Evolutionary conservation across 2,329 filamentous ascomycete genomes (phyloP).

Genomic region (Xylariaceae sp.): DNA sequence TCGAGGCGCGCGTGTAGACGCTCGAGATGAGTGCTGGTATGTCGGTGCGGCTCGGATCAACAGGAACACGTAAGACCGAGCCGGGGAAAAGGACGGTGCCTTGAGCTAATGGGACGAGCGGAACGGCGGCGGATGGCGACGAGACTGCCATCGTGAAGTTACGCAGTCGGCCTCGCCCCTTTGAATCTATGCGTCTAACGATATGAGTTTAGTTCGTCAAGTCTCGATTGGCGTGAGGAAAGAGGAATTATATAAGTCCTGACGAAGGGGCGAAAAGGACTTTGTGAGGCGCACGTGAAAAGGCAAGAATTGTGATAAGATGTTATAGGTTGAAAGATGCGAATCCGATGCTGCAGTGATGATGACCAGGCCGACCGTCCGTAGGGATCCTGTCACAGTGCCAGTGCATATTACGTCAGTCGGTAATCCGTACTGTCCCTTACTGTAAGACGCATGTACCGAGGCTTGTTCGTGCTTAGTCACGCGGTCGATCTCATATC

Average conservation of each 20-base stretch:
- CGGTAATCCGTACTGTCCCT: background rate
- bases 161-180: background rate
- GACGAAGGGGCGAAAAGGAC: background rate
- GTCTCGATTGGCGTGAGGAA: background rate
- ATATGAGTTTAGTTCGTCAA: background rate
- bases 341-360: background rate
- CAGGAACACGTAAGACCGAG: constrained; percentile 75
- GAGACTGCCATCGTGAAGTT: constrained; percentile 28
- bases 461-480: background rate
- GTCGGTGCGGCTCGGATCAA: constrained; percentile 74
- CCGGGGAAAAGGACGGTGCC: constrained; percentile 81
- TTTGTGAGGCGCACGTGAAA: constrained; percentile 7
- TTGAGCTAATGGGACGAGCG: constrained; percentile 76
- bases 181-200: background rate
- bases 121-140: constrained; percentile 48
- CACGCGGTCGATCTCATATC: background rate
- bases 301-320: background rate
- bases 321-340: background rate
- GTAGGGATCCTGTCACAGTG: background rate
- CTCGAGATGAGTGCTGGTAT: constrained; percentile 82
- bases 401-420: background rate
- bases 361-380: background rate
- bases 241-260: background rate
- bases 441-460: background rate
- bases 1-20: constrained; percentile 71